phyloP scores from a whole-genome alignment of 202 grass and related monocot species.

The Schoenoplectus triqueter region DNA sequence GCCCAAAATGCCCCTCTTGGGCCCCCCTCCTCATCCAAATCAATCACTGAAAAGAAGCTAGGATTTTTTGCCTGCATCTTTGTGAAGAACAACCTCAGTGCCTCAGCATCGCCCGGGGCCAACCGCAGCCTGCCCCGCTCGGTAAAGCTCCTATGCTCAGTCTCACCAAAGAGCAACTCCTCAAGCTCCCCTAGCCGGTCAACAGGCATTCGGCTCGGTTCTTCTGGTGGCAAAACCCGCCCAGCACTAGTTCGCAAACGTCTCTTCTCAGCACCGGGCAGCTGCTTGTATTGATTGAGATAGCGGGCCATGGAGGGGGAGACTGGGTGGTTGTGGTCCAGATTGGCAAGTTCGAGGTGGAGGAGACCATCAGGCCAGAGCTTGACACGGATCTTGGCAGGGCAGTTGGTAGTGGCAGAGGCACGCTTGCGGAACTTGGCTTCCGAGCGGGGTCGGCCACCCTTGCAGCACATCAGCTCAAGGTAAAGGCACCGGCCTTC shows the following conservation, averaged over 20 bases:
- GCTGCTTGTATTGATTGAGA: conserved; percentile 81
- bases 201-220: conserved; percentile 70
- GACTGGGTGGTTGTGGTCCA: conserved; percentile 94
- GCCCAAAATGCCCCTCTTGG: conserved; percentile 87
- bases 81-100: conserved; percentile 85
- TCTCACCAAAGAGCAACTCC: conserved; percentile 88
- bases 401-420: conserved; percentile 90
- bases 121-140: conserved; percentile 74
- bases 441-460: conserved; percentile 74
- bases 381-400: conserved; percentile 85
- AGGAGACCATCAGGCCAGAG: conserved; percentile 91
- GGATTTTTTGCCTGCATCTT: conserved; percentile 95
- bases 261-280: conserved; percentile 79
- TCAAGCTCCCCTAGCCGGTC: conserved; percentile 70
- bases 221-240: conserved; percentile 58
- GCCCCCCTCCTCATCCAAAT: conserved; percentile 82
- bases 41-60: conserved; percentile 87
- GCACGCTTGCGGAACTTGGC: conserved; percentile 85
- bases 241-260: conserved; percentile 55
- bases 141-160: conserved; percentile 61
- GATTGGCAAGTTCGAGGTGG: conserved; percentile 74
- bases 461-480: conserved; percentile 98
- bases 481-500: conserved; percentile 86
- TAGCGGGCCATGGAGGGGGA: conserved; percentile 96
- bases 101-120: conserved; percentile 79